phyloP scores from a whole-genome alignment of 2,329 filamentous ascomycete species.

The Colletotrichum lupini region DNA sequence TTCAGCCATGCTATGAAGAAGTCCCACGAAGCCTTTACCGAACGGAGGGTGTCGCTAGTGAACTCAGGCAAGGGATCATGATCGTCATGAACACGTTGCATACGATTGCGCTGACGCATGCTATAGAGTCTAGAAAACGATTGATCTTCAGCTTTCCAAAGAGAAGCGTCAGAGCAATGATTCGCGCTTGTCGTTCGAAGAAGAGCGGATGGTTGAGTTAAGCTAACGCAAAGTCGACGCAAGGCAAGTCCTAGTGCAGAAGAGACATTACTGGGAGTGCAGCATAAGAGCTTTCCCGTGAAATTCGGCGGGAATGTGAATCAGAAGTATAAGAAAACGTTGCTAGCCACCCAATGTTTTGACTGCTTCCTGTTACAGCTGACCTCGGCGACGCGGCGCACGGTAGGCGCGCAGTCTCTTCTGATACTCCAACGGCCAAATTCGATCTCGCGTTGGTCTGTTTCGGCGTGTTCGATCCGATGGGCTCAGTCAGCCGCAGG shows the following conservation, averaged over 20 bases:
- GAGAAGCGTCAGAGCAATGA: neutral
- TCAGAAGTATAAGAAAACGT: neutral
- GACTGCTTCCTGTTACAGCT: neutral
- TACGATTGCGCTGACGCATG: neutral
- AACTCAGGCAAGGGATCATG: conserved; percentile 10
- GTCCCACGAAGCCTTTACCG: neutral
- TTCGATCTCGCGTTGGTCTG: neutral
- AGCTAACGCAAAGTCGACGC: too few relatives aligned
- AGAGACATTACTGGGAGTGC: too few relatives aligned
- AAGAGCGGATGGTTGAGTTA: neutral
- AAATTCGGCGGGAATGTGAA: neutral
- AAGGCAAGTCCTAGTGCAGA: too few relatives aligned
- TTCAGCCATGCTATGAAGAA: conserved; percentile 59
- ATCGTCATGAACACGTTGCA: neutral
- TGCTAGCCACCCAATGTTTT: neutral
- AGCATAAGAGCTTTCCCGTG: neutral
- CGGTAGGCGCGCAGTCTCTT: neutral
- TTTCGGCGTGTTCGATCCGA: neutral
- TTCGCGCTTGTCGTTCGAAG: neutral
- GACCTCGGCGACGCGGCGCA: neutral
- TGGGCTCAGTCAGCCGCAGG: conserved; percentile 1
- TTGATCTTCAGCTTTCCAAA: neutral
- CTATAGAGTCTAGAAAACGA: neutral
- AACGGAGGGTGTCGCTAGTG: conserved; percentile 22
- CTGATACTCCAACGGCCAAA: neutral